A percentile compares a stretch with the other conserved stretches of the same genome.
Conservation (phyloP, 148 eudicot species). For the Cornus suecica region DNA sequence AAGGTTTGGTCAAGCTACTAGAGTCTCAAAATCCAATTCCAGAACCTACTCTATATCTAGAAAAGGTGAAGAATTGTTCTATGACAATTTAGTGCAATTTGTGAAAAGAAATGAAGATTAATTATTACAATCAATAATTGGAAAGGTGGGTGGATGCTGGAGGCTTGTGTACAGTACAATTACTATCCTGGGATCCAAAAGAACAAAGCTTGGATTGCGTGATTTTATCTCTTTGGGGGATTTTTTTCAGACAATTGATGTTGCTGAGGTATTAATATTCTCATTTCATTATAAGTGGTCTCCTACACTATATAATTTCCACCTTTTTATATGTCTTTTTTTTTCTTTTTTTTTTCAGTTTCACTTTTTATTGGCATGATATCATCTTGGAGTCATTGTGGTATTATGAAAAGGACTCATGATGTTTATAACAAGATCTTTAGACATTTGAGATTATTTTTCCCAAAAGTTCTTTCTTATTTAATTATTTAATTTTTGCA, state of each 20-base stretch:
- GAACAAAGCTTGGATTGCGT: constrained; percentile 89
- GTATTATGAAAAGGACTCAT: no score
- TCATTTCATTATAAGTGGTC: not conserved
- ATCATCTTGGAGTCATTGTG: no score
- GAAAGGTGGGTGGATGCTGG: constrained; percentile 82
- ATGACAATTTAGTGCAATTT: constrained; percentile 3
- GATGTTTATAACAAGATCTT: no score
- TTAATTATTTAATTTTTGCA: no score
- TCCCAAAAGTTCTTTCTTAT: no score
- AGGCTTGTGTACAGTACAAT: constrained; percentile 83
- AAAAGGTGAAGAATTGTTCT: constrained; percentile 46
- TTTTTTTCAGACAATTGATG: constrained; percentile 59
- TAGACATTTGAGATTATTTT: no score
- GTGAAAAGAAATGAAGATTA: not conserved
- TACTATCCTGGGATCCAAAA: constrained; percentile 76
- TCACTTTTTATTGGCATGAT: no score
- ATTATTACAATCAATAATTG: constrained; percentile 8
- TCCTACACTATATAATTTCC: no score
- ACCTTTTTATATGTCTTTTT: not conserved
- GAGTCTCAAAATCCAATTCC: constrained; percentile 73
- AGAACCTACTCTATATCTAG: constrained; percentile 54
- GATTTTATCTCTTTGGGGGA: constrained; percentile 85
- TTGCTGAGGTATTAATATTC: constrained; percentile 57
- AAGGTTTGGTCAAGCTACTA: constrained; percentile 49
- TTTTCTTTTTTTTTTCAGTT: no score